Conservation (phyloP, 805 yeast genomes). For the Phaffomyces opuntiae region DNA sequence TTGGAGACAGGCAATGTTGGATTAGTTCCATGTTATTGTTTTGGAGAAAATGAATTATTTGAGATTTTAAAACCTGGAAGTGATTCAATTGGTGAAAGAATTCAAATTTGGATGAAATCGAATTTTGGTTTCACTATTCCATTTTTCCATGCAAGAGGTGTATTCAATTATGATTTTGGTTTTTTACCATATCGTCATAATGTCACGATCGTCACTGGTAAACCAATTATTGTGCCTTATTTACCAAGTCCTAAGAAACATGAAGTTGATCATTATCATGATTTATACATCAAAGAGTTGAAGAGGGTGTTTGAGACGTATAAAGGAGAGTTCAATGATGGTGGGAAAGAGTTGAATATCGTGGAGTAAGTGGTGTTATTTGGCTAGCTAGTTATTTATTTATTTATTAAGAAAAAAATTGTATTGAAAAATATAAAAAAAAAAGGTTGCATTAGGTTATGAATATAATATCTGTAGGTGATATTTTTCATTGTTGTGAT, state of each 20-base stretch:
- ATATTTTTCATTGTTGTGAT: not conserved
- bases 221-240: slow-evolving; percentile 55
- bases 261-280: slow-evolving; percentile 65
- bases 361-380: slow-evolving; percentile 10
- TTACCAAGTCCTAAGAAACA: slow-evolving; percentile 36
- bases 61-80: slow-evolving; percentile 40
- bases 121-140: slow-evolving; percentile 82
- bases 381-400: not conserved
- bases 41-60: slow-evolving; percentile 78
- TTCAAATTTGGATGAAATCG: slow-evolving; percentile 69
- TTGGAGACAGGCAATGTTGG: slow-evolving; percentile 69
- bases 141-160: slow-evolving; percentile 84
- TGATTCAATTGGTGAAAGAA: slow-evolving; percentile 39
- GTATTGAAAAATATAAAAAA: not conserved
- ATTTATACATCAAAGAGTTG: slow-evolving; percentile 58
- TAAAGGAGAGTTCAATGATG: slow-evolving; percentile 39
- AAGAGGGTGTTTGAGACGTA: slow-evolving; percentile 58
- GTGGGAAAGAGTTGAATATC: slow-evolving; percentile 15
- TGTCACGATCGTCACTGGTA: slow-evolving; percentile 69
- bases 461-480: not conserved
- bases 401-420: not conserved
- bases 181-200: slow-evolving; percentile 79
- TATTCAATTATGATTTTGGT: slow-evolving; percentile 90
- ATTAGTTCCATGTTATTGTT: slow-evolving; percentile 82
- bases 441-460: not conserved